Evolutionary conservation across 164 flowering plant genomes (phyloP), one percentile per base, ranked within the genome.

Genomic region (Annona squamosa): DNA sequence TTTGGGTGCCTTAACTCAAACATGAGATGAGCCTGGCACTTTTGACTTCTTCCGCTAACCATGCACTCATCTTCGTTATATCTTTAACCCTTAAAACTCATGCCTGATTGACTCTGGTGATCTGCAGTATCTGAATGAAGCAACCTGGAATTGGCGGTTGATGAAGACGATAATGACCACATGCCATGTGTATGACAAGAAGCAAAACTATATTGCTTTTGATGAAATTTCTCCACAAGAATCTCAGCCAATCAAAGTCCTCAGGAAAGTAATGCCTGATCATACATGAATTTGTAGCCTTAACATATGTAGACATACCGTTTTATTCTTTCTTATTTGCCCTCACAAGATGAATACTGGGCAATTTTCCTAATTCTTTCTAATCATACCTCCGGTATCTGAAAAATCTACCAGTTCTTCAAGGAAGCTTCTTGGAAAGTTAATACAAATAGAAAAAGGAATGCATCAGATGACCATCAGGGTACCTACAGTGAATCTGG

Each of bases 81-180:
- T 52, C 13, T 16, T 9, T 52, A 16, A 52, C 13, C 13, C 59
- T 6, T 5, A 52, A 52, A 52, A 10, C 59, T 52, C 13, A 12
- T 12, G 9, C 56, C 5, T 1, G 9, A 52, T 52, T 3, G 57
- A 68, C 26, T 68, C 70, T 46, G 57, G 46, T 68, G 16, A 43
- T 63, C 7, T 45, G 73, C 89, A 94, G 99, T 86, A 94, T 79
- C 71, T 91, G 81, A 92, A 91, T 52, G 90, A 90, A 83, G 97
- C 97, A 1, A 77, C 80, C 42, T 94, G 99, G 99, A 94, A 90
- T 75, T 94, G 99, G 99, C 94, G 96, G 17, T 71, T 94, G 56
- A 92, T 94, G 99, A 92, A 91, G 91, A 92, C 94, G 13, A 94
- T 92, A 77, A 71, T 94, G 90, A 94, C 98, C 16, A 70, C 73